Percentiles rank a stretch among this genome's conserved stretches.
Evolutionary conservation across 192 early-diverging fungal genomes (phyloP).

Genomic region (Podila epigama): DNA sequence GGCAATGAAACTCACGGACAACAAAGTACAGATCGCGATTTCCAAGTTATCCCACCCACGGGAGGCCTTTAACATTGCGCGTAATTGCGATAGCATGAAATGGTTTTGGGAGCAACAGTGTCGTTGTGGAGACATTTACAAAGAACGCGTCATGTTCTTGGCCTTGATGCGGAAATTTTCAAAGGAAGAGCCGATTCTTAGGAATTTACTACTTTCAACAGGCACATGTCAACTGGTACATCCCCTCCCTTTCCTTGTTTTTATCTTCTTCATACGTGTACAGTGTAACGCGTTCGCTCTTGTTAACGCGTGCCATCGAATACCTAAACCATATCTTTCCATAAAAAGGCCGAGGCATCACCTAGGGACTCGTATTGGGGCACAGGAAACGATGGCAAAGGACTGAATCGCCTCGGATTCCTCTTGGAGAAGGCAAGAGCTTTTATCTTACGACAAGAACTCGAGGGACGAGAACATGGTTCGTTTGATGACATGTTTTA

Average conservation of each 20-base stretch:
- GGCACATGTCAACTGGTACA: conserved; percentile 7
- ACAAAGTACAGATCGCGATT: not conserved
- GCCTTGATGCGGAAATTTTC: conserved; percentile 6
- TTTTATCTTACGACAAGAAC: not conserved
- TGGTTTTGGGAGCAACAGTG: conserved; percentile 4
- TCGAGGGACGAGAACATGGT: not conserved
- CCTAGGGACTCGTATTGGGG: not conserved
- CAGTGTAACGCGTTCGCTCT: no score
- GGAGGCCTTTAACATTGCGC: not conserved
- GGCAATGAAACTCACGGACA: not conserved
- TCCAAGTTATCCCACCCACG: not conserved
- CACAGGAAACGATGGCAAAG: not conserved
- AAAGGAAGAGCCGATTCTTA: not conserved
- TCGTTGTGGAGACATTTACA: not conserved
- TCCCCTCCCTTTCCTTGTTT: no score
- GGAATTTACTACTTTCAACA: not conserved
- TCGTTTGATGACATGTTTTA: not conserved
- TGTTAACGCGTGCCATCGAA: not conserved
- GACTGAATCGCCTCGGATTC: conserved; percentile 2
- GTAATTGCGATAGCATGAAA: not conserved
- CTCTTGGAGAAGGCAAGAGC: not conserved
- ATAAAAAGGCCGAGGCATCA: not conserved
- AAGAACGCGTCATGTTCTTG: conserved; percentile 1
- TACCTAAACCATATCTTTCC: not conserved
- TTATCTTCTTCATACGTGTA: not conserved